A percentile compares a stretch with the other conserved stretches of the same genome.
Evolutionary conservation across 768 basidiomycete genomes (phyloP).

Genomic region (Calocera cornea): DNA sequence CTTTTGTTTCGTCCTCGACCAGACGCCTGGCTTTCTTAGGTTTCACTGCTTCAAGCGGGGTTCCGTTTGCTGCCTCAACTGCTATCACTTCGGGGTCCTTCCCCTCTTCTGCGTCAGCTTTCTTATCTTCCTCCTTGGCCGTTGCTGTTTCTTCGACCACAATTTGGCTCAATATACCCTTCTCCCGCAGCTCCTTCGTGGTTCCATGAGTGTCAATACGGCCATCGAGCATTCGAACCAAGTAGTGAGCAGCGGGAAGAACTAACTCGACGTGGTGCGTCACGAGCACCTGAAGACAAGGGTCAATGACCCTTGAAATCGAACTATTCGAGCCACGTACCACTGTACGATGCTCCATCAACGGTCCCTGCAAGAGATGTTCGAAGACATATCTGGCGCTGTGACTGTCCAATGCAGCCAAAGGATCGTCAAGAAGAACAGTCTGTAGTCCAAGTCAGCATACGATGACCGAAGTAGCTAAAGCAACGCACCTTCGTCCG

Average conservation of each 20-base stretch:
- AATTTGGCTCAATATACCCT: constrained; percentile 50
- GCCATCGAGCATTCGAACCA: constrained; percentile 70
- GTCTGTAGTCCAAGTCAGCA: constrained; percentile 14
- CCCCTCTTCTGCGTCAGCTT: constrained; percentile 17
- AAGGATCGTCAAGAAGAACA: constrained; percentile 65
- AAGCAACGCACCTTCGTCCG: constrained; percentile 30
- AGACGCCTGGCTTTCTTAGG: constrained; percentile 23
- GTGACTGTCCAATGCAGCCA: constrained; percentile 69
- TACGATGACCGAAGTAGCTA: neutral
- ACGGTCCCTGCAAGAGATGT: constrained; percentile 21
- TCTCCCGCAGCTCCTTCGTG: constrained; percentile 45
- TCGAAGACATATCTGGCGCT: constrained; percentile 52
- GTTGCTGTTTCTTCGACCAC: constrained; percentile 32
- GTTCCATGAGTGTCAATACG: constrained; percentile 64
- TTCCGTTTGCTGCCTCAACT: constrained; percentile 11
- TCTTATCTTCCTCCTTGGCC: constrained; percentile 24
- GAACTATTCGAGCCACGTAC: constrained; percentile 20
- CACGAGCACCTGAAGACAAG: constrained; percentile 31
- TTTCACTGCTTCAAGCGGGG: constrained; percentile 9
- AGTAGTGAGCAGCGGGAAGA: constrained; percentile 55
- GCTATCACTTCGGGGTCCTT: constrained; percentile 21
- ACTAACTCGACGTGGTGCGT: constrained; percentile 79
- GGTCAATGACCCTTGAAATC: neutral
- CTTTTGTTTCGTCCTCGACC: constrained; percentile 69
- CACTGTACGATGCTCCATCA: constrained; percentile 23